Evolutionary conservation across 2,329 filamentous ascomycete genomes (phyloP), one percentile per base, ranked within the genome.

Genomic region (Verruconis gallopava): DNA sequence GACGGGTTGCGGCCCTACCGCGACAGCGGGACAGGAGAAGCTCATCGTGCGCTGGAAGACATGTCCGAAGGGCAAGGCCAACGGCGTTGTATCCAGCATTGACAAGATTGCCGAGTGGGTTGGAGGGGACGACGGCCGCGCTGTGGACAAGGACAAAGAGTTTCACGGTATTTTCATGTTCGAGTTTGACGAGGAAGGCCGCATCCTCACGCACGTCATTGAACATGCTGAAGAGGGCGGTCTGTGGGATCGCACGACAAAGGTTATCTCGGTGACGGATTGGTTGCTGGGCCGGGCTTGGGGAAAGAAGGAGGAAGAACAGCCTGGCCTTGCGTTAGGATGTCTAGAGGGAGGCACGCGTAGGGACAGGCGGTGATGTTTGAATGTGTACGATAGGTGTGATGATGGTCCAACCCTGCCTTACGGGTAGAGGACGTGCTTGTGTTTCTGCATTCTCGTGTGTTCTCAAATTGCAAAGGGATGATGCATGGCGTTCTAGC

Each of bases 111-210:
- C 61, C 14, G 66, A 67, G 30, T 71, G 75, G 32, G 64, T 79
- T 3, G 66, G 69, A 11, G 50, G 45, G 4, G 72, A 75, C 43
- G 43, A 9, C 6, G 9, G 13, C 6, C 17, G 9, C 17, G 18
- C 33, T 36, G 33, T 17, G 18, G 33, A 19, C 9, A 44, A 47
- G 6, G 51, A 59, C 17, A 80, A 83, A 53, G 81, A 88, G 54
- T 96, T 96, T 52, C 84, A 79, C 1, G 91, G 91, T 0, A 62
- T 96, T 9, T 98, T 96, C 61, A 80, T 94, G 45, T 98, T 98
- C 58, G 85, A 93, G 49, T 98, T 98, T 57, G 91, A 96, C 55
- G 71, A 77, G 37, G 74, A 93, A 52, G 91, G 91, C 1, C 72
- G 85, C 48, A 77, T 98, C 25, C 63, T 82, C 37, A 85, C 77